phyloP scores from a whole-genome alignment of 2,329 filamentous ascomycete genomes.

The Polychaeton citri region DNA sequence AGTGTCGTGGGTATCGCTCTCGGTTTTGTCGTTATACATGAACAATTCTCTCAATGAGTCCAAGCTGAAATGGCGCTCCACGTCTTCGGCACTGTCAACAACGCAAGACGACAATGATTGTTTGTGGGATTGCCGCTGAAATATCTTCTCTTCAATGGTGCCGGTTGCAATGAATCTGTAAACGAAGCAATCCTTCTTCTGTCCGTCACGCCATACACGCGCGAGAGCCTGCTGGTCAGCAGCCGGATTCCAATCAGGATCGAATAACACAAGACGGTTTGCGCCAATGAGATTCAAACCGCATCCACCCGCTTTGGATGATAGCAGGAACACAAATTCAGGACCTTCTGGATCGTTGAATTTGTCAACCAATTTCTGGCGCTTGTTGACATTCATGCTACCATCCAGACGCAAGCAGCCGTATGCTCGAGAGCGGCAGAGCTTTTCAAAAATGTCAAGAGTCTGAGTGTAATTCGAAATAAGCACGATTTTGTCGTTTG shows the following conservation, averaged over 20 bases:
- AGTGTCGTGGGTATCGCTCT: conserved; percentile 90
- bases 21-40: conserved; percentile 74
- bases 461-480: conserved; percentile 98
- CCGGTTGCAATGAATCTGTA: conserved; percentile 99
- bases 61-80: conserved; percentile 88
- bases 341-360: conserved; percentile 87
- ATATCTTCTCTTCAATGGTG: conserved; percentile 98
- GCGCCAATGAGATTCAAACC: conserved; percentile 91
- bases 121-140: conserved; percentile 96
- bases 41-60: conserved; percentile 88
- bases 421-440: conserved; percentile 76
- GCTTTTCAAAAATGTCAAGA: conserved; percentile 80
- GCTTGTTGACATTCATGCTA: conserved; percentile 95
- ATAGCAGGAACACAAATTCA: conserved; percentile 92
- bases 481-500: conserved; percentile 96
- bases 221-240: conserved; percentile 95
- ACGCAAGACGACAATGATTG: conserved; percentile 93
- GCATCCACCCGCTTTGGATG: conserved; percentile 91
- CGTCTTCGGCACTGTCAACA: conserved; percentile 90
- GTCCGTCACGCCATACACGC: conserved; percentile 95
- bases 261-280: conserved; percentile 88
- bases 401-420: conserved; percentile 83
- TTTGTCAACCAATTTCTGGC: conserved; percentile 91
- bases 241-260: conserved; percentile 90
- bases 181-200: conserved; percentile 98